Evolutionary conservation across 441 rosid species (phyloP).

Genomic region (Syzygium malaccense): DNA sequence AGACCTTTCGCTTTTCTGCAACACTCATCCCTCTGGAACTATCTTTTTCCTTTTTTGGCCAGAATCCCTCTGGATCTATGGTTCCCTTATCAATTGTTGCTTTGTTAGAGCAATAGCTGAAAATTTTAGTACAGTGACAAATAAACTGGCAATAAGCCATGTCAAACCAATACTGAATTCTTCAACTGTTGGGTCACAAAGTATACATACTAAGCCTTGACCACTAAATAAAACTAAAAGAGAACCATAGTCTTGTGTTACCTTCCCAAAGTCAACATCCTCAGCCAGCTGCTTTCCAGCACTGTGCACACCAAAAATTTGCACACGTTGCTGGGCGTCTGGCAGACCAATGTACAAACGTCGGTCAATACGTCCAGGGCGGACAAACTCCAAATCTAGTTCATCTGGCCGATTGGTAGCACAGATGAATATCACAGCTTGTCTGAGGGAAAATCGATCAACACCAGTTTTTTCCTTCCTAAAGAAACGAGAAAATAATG

Average conservation of each 20-base stretch:
- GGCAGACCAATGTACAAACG: slow-evolving; percentile 95
- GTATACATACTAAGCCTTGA: neutral
- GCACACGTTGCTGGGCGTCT: slow-evolving; percentile 85
- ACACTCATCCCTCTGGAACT: neutral
- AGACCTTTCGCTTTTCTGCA: neutral
- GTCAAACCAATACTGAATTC: neutral
- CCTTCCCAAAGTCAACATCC: slow-evolving; percentile 84
- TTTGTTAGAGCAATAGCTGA: neutral
- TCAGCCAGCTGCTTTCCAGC: slow-evolving; percentile 76
- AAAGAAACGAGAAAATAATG: slow-evolving; percentile 4
- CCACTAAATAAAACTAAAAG: neutral
- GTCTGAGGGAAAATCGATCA: slow-evolving; percentile 86
- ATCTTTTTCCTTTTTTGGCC: neutral
- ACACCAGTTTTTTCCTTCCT: slow-evolving; percentile 94
- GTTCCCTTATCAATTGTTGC: neutral
- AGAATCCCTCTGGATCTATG: neutral
- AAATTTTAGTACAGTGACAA: neutral
- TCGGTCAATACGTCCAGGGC: slow-evolving; percentile 90
- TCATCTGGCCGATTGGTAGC: slow-evolving; percentile 99
- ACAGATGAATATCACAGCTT: slow-evolving; percentile 98
- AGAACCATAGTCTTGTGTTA: slow-evolving; percentile 10
- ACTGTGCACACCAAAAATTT: slow-evolving; percentile 90
- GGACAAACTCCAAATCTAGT: slow-evolving; percentile 89
- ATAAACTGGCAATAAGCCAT: neutral
- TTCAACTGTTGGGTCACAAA: neutral